Conservation (phyloP, 2,329 filamentous ascomycete species). For the Botryosphaeria dothidea region DNA sequence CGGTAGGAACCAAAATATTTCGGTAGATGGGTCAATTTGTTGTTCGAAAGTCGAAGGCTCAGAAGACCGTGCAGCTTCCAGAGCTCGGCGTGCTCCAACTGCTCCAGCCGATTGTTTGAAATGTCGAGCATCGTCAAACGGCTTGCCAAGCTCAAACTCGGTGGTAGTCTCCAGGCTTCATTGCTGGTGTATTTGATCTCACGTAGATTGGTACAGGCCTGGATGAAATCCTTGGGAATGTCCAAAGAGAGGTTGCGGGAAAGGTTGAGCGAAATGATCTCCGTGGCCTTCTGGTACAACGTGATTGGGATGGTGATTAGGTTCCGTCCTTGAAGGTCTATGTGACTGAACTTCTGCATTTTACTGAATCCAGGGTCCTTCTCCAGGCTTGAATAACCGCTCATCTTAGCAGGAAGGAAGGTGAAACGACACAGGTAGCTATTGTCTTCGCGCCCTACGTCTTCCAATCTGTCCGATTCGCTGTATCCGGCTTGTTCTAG, state of each 20-base stretch:
- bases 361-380: conserved; percentile 78
- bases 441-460: conserved; percentile 94
- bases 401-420: conserved; percentile 87
- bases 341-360: conserved; percentile 88
- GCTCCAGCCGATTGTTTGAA: conserved; percentile 89
- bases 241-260: conserved; percentile 91
- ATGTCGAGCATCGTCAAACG: conserved; percentile 88
- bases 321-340: conserved; percentile 87
- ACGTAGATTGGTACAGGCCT: conserved; percentile 84
- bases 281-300: conserved; percentile 84
- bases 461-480: conserved; percentile 82
- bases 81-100: conserved; percentile 82
- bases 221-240: conserved; percentile 93
- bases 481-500: conserved; percentile 91
- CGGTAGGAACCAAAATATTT: conserved; percentile 80
- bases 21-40: conserved; percentile 77
- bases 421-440: conserved; percentile 96
- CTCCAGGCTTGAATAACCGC: conserved; percentile 71
- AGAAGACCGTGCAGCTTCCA: conserved; percentile 73
- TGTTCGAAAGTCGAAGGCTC: conserved; percentile 92
- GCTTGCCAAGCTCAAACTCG: conserved; percentile 77
- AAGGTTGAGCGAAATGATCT: conserved; percentile 93
- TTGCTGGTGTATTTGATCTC: conserved; percentile 97
- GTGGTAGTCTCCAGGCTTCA: conserved; percentile 81
- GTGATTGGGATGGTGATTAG: conserved; percentile 93